Evolutionary conservation across 106 monocot genomes (phyloP), one percentile per base, ranked within the genome.

Genomic region (Gastrodia elata): DNA sequence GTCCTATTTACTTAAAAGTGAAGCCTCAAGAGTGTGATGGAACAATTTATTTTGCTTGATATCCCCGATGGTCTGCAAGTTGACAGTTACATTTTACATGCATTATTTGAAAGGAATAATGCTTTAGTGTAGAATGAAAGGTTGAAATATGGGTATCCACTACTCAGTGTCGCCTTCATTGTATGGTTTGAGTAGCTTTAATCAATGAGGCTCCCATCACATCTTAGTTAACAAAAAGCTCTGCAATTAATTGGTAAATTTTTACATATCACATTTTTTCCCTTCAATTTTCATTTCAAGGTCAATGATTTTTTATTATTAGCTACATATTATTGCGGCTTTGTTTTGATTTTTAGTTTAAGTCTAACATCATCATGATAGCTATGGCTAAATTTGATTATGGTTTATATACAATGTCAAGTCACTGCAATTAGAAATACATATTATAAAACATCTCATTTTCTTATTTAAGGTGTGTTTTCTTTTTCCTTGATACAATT

Each of bases 21-120:
- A 69, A 69, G 25, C 69, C 40, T 69, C 40, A 14, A 69, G 18
- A 26, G 69, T 9, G 13, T 69, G 69, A 69, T 69, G n/a, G 10
- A 40, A 37, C 27, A 67, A 37, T 37, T n/a, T 6, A 18, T 5
- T 36, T 25, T 65, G 26, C 35, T 65, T 65, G 26, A 36, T 28
- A 37, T 36, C 4, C 18, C 67, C 34, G 30, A 14, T 61, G 52
- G 46, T 13, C 18, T 15, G 13, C 46, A 46, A 46, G 18, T 46
- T 46, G 46, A 46, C 46, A 46, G 10, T 18, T 46, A 8, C 57
- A 58, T 58, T 25, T 9, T 27, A 25, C 26, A 7, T 58, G 57
- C 57, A 25, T 25, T 20, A 14, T 58, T 58, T 58, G 26, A 26
- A 20, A 58, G 57, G 57, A 58, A 25, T 22, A 25, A 6, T 56